These are phyloP conservation scores for Backusella parvicylindrica DNA, from an alignment of 192 early-diverging fungal species.

Conservation along the genomic window DNA sequence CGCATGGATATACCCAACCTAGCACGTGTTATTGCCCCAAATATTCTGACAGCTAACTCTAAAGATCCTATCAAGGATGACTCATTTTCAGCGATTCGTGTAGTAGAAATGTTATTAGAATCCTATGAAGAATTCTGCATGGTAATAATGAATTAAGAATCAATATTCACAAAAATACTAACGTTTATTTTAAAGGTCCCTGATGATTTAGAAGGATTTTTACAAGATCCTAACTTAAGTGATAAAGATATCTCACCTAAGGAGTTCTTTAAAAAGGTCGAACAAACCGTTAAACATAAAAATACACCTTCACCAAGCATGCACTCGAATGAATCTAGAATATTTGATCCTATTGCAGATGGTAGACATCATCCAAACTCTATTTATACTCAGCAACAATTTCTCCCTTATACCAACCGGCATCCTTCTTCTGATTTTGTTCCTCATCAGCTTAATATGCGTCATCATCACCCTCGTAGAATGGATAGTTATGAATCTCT, in stretches of 20 bases:
- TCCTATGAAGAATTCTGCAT: constrained; percentile 65
- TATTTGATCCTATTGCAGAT: constrained; percentile 13
- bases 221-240: constrained; percentile 18
- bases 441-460: constrained; percentile 9
- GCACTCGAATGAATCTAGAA: constrained; percentile 6
- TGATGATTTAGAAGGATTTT: constrained; percentile 25
- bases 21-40: constrained; percentile 93
- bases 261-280: constrained; percentile 28
- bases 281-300: constrained; percentile 15
- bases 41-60: constrained; percentile 82
- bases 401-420: constrained; percentile 19
- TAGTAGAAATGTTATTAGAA: constrained; percentile 63
- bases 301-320: constrained; percentile 9
- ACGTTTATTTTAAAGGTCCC: constrained; percentile 17
- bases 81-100: constrained; percentile 65
- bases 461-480: constrained; percentile 10
- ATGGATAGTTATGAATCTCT: constrained; percentile 11
- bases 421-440: constrained; percentile 26
- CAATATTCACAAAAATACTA: constrained; percentile 3
- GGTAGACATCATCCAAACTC: constrained; percentile 15
- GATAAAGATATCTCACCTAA: constrained; percentile 21
- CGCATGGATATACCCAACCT: constrained; percentile 93
- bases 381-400: constrained; percentile 28
- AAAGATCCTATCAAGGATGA: constrained; percentile 79
- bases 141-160: constrained; percentile 31